Evolutionary conservation across 352 stramenopile species (phyloP).

Genomic region (Hyaloperonospora brassicae): DNA sequence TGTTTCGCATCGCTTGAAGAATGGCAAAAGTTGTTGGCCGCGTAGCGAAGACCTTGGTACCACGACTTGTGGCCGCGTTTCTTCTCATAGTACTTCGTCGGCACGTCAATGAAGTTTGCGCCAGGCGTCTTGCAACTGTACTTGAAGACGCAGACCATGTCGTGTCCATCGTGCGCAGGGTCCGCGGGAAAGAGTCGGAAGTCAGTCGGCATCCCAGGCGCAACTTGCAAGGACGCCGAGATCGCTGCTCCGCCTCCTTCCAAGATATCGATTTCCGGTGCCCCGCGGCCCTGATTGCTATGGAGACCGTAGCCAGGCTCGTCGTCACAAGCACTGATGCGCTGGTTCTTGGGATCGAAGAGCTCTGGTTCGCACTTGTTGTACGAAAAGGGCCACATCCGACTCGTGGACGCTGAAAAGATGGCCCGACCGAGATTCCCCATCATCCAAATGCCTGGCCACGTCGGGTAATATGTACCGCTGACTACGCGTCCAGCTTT

Average conservation of each 20-base stretch:
- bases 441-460: conserved; percentile 95
- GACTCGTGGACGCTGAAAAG: conserved; percentile 90
- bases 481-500: conserved; percentile 47
- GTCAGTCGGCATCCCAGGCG: conserved; percentile 54
- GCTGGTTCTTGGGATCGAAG: conserved; percentile 53
- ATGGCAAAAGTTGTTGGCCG: conserved; percentile 42
- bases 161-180: conserved; percentile 5
- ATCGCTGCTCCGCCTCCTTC: conserved; percentile 70
- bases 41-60: conserved; percentile 53
- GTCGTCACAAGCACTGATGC: conserved; percentile 85
- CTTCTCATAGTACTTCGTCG: conserved; percentile 30
- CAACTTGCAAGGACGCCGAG: conserved; percentile 87
- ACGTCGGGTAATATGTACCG: conserved; percentile 72
- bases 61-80: conserved; percentile 40
- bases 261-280: conserved; percentile 93
- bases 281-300: conserved; percentile 72
- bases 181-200: conserved; percentile 51
- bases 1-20: conserved; percentile 27
- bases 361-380: conserved; percentile 77
- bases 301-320: conserved; percentile 88
- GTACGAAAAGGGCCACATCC: conserved; percentile 96
- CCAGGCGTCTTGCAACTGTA: conserved; percentile 43
- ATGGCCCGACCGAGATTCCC: conserved; percentile 94
- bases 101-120: conserved; percentile 43
- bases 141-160: conserved; percentile 40